Evolutionary conservation across 164 flowering plant species (phyloP), one percentile per base, ranked within the genome.

Genomic region (Hamamelis virginiana): DNA sequence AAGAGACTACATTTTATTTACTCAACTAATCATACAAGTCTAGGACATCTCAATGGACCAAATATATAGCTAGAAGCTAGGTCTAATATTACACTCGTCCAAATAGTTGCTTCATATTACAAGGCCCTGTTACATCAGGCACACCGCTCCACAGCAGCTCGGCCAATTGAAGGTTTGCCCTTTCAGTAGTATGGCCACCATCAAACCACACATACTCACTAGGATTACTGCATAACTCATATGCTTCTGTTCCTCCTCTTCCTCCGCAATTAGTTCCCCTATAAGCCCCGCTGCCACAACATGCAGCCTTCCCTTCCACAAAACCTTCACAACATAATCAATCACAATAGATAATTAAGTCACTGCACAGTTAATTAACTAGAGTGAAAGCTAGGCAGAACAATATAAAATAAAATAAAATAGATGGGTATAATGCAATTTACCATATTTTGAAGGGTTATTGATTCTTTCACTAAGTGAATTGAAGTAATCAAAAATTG

Each of bases 221-320:
- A 4, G 69, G 72, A 18, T 74, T 59, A 3, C 66, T 58, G 27
- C 80, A 77, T 26, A 70, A 53, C 22, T 58, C 53, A 1, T 57
- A 63, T 15, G 18, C 5, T 26, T 23, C 43, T 15, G 6, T 26
- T 26, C 44, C 12, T 51, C 51, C 57, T 46, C 22, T 19, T 15
- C 33, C 9, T 38, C 77, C 80, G 45, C 80, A 77, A 0, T 52
- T 44, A 16, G 1, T 38, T 12, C 73, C 73, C 1, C 67, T 11
- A 53, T 58, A 50, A 10, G 45, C 15, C 1, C 80, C 80, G 16
- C 46, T 45, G 1, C 81, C 81, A 58, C 78, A 75, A 50, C 79
- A 78, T 8, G 79, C 79, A 9, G 14, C 50, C 15, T 61, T 50
- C 16, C 58, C 78, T 13, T 67, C 63, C 38, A 63, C 53, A 57